Evolutionary conservation across 495 filamentous ascomycete species (phyloP), one percentile per base, ranked within the genome.

Genomic region (Pseudevernia furfuracea): DNA sequence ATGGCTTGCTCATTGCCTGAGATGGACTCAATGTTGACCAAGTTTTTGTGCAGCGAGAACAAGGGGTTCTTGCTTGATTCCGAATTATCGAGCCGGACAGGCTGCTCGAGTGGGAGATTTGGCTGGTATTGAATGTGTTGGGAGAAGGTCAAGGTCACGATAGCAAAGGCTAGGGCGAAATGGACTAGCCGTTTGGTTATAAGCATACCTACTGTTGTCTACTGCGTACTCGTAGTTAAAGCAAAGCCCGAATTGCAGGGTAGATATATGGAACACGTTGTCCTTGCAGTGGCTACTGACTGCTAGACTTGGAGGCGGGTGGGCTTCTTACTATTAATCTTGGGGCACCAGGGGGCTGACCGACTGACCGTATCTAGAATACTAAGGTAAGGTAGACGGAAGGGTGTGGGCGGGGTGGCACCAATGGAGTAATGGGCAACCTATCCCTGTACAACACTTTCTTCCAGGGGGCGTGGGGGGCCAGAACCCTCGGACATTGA

Each of bases 21-120:
- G 67, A 96, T 81, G 11, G 91, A 96, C 48, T 87, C 77, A 58
- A 89, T 87, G 60, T 88, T 77, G 46, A 96, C 82, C 11, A 98
- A 84, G 30, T 82, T 77, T 48, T 85, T 82, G 76, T 97, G 94
- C 10, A 97, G 81, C 23, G 82, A 80, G 60, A 96, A 84, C n/a
- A 97, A 80, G 14, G 77, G 75, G 25, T 32, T 58, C 28, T 49
- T 59, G 23, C 25, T 15, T 14, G 23, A 5, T 1, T 57, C n/a
- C 6, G n/a, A 25, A 21, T 44, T 28, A 46, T 25, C 21, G 25
- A 36, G 25, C 7, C 25, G 28, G 19, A 58, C 10, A 8, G 52
- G 61, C 39, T 48, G 61, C 53, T 63, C 52, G 38, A 58, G 1
- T 30, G 4, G 39, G n/a, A 23, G 52, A 25, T 11, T 15, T 36